phyloP scores from a whole-genome alignment of 164 flowering plant species.

The Litsea cubeba region DNA sequence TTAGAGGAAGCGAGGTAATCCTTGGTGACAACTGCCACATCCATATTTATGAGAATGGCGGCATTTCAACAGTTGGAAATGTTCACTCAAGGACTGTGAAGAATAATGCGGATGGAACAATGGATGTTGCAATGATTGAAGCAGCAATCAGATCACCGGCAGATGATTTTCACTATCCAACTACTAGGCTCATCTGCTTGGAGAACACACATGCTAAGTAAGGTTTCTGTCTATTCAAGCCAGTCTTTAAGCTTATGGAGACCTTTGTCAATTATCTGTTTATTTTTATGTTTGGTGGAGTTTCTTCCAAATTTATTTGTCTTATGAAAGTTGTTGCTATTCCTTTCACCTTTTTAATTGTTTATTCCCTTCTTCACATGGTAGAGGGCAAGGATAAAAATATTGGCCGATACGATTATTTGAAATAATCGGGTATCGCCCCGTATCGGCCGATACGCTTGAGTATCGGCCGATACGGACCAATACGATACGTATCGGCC shows the following conservation, averaged over 20 bases:
- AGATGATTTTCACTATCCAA: slow-evolving; percentile 62
- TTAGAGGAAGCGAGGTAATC: slow-evolving; percentile 87
- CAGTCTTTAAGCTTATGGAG: neutral
- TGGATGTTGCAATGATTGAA: slow-evolving; percentile 74
- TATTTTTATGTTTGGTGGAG: neutral
- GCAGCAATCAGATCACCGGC: slow-evolving; percentile 73
- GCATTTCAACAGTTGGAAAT: slow-evolving; percentile 80
- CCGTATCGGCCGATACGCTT: no score
- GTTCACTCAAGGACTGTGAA: slow-evolving; percentile 77
- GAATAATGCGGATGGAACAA: slow-evolving; percentile 82
- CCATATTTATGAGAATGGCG: slow-evolving; percentile 86
- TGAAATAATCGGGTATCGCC: no score
- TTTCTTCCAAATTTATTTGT: neutral
- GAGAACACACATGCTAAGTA: slow-evolving; percentile 94
- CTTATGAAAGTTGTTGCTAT: neutral
- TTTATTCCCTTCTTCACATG: neutral
- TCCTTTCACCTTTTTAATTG: neutral
- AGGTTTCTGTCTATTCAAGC: slow-evolving; percentile 16
- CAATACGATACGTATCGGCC: no score
- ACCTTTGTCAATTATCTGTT: neutral
- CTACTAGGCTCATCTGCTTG: slow-evolving; percentile 88
- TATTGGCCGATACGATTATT: no score
- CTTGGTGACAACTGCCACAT: slow-evolving; percentile 85
- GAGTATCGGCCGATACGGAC: no score
- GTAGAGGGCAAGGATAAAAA: no score